Evolutionary conservation across 2,329 filamentous ascomycete genomes (phyloP), one percentile per base, ranked within the genome.

Genomic region (Nothophoma quercina): DNA sequence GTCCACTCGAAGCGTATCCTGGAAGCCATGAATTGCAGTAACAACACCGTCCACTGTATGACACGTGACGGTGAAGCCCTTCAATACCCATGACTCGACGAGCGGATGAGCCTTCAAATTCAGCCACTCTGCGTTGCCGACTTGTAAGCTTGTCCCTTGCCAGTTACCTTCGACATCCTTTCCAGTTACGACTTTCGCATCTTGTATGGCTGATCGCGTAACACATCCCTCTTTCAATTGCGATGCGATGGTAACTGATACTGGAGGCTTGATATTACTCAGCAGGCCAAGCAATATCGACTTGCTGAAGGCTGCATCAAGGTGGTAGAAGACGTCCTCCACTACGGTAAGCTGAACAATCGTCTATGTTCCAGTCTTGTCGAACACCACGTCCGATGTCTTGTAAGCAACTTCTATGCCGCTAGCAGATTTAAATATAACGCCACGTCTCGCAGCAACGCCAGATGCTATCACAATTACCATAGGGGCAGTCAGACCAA

Each of bases 331-430:
- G 22, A 63, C 55, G 55, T 72, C 63, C 4, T 50, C 51, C 5
- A 69, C 63, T 3, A 81, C 77, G 0, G 59, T 50, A 1, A 83
- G 70, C 29, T 81, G 78, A 0, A 86, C 88, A 29, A 78, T 65
- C 0, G 89, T 93, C 15, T 93, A 67, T 0, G 89, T 93, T 0
- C 89, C 89, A 0, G 90, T 93, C 72, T 93, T 93, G 76, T 93
- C 89, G 60, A 93, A 88, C 0, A 93, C 82, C 2, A 92, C 84
- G 60, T 92, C 83, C 0, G 83, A 78, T 0, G 83, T 77, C 57
- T 84, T 87, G 54, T 81, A 76, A 0, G 84, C 86, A 1, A 82
- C 70, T 67, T 92, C 89, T 18, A 90, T 84, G 1, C 78, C 79
- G 25, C 83, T 77, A 0, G 86, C 83, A 0, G 84, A 81, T 61